phyloP scores from a whole-genome alignment of 495 filamentous ascomycete species.

The Podospora australis region DNA sequence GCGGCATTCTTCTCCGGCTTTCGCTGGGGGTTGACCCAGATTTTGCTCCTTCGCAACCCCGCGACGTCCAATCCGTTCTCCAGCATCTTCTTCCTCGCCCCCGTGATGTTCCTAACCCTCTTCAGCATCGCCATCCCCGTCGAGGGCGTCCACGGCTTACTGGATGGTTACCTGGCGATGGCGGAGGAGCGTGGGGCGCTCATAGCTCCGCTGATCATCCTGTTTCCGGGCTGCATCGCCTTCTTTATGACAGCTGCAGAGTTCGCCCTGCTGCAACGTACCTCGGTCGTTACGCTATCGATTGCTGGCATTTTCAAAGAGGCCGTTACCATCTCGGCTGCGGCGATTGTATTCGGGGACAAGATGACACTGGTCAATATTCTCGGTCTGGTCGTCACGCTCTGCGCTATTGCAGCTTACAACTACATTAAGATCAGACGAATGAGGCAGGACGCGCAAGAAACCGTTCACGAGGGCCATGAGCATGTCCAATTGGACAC shows the following conservation, averaged over 20 bases:
- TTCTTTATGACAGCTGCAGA: constrained; percentile 97
- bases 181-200: constrained; percentile 56
- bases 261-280: constrained; percentile 91
- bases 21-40: constrained; percentile 95
- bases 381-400: constrained; percentile 79
- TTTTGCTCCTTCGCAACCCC: constrained; percentile 87
- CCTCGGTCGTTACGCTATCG: constrained; percentile 88
- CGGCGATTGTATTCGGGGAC: constrained; percentile 84
- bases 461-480: constrained; percentile 34
- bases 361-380: constrained; percentile 84
- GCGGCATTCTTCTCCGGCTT: constrained; percentile 95
- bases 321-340: constrained; percentile 90
- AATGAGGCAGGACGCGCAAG: constrained; percentile 69
- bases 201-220: constrained; percentile 54
- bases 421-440: constrained; percentile 91
- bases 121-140: constrained; percentile 75
- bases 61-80: constrained; percentile 96
- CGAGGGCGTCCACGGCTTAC: constrained; percentile 67
- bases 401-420: constrained; percentile 77
- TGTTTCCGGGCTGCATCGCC: constrained; percentile 87
- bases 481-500: neutral
- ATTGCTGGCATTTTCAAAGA: constrained; percentile 99
- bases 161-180: constrained; percentile 55
- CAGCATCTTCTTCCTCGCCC: constrained; percentile 92
- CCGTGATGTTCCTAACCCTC: constrained; percentile 88